Base-by-base conservation (phyloP, 73 alveolate species). In the Paramecium primaurelia region DNA sequence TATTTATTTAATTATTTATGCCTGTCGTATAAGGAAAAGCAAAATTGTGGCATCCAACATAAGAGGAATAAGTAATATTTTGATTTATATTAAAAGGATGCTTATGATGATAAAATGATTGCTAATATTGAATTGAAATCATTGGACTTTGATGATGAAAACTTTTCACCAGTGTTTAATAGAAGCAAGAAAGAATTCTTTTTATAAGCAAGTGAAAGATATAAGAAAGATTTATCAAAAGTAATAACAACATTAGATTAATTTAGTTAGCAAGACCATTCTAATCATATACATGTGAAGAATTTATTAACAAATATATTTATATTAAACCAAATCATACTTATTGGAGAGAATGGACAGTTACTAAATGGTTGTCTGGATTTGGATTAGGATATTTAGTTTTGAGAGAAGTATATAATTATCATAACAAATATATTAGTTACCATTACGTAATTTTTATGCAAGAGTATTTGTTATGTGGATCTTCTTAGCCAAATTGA, bases 381-480 rank as follows among this genome's bases (percentile, higher is more conserved):
- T 89, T 89, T 85, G 90, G 94, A 40, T 85, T 89, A 32, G 86
- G 92, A 71, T 89, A 89, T 60, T 71, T 89, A 14, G 77, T 89
- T 8, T 68, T 89, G 68, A 89, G 94, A 89, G 94, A 89, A 71
- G 94, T 89, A 89, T 7, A 73, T 18, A 89, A 40, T 64, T 3
- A 25, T 73, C 12, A 16, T 7, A 54, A 54, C 1, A 54, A 14
- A 3, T 11, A 86, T 0, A 22, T 58, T 54, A 89, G 94, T 45
- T 89, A 37, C 94, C 94, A 38, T 26, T 89, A 25, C 71, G 94
- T 71, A 89, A 89, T 68, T 89, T 89, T 47, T 89, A 89, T 45
- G 94, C 94, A 26, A 89, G 94, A 89, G 90, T 68, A 25, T 89
- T 89, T 83, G 91, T 89, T 22, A 89, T 89, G 94, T 89, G 84